Conservation (phyloP, 2,329 filamentous ascomycete genomes). For the Claviceps pazoutovae region DNA sequence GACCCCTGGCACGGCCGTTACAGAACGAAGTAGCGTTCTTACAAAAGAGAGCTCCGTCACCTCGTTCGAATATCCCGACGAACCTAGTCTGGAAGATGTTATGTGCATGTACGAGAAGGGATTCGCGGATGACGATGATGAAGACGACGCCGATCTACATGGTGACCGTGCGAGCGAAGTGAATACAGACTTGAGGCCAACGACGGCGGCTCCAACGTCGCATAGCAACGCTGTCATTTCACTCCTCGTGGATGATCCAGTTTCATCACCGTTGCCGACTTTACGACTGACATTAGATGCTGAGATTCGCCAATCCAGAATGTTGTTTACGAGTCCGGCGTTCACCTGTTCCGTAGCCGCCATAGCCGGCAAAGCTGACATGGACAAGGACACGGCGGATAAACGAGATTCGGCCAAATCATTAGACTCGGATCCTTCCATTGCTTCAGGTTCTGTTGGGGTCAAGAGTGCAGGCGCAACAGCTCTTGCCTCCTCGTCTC, state of each 20-base stretch:
- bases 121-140: slow-evolving; percentile 34
- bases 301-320: slow-evolving; percentile 25
- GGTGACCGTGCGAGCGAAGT: slow-evolving; percentile 5
- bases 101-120: slow-evolving; percentile 57
- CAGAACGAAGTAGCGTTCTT: slow-evolving; percentile 68
- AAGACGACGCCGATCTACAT: slow-evolving; percentile 24
- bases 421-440: slow-evolving; percentile 23
- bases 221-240: slow-evolving; percentile 1
- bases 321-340: slow-evolving; percentile 25
- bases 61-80: slow-evolving; percentile 43
- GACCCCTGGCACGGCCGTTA: slow-evolving; percentile 48
- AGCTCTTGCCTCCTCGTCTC: neutral
- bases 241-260: slow-evolving; percentile 9
- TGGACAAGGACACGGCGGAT: slow-evolving; percentile 15
- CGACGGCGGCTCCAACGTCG: slow-evolving; percentile 1
- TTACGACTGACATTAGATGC: slow-evolving; percentile 20
- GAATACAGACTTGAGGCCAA: slow-evolving; percentile 3
- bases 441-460: slow-evolving; percentile 12
- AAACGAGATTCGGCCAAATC: slow-evolving; percentile 41
- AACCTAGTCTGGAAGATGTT: slow-evolving; percentile 51
- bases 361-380: slow-evolving; percentile 18
- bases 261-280: slow-evolving; percentile 9
- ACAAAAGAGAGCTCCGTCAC: slow-evolving; percentile 66
- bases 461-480: slow-evolving; percentile 4
- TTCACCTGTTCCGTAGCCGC: slow-evolving; percentile 27